Base-by-base conservation (phyloP, 1,284 basidiomycete genomes). In the Tilletia indica region DNA sequence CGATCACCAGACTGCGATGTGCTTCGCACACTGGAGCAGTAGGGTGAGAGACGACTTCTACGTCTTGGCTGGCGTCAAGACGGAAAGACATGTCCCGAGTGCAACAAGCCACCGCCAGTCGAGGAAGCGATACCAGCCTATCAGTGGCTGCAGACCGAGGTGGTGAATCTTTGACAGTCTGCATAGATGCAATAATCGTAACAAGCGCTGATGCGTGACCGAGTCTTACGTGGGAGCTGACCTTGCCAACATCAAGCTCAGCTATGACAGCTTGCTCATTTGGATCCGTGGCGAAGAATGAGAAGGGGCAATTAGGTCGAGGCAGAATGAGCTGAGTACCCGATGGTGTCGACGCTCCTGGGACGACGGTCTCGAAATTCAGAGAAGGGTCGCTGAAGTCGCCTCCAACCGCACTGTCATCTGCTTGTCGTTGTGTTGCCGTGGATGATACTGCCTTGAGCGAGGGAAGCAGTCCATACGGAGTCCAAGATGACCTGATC, bases 191-290 rank as follows among this genome's bases (percentile, higher is more conserved):
- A 61, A 19, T 31, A 38, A 61, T 31, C 9, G 58, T 31, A 61
- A 14, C 58, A 1, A 61, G 34, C 34, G 19, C 39, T n/a, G 68
- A 34, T 39, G 21, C 49, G 56, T 71, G 69, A 31, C 58, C 19
- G 14, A 70, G 45, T 19, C 61, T 47, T 3, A 75, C 71, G 48
- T 78, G 74, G 14, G 76, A 74, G 21, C 74, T 71, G 9, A 83
- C 58, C 3, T 73, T 70, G 2, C 69, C 77, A 19, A 83, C 25
- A 4, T 71, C 48, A n/a, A 75, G 67, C 54, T 80, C 77, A 61
- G 75, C 49, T 2, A 74, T 68, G 21, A 72, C 58, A 11, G 70
- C 75, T 19, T 82, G 76, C 71, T 83, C 82, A 70, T 83, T 83
- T 2, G 80, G 79, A 66, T 83, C 82, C 21, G 73, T 69, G 0